Evolutionary conservation across 2,329 filamentous ascomycete genomes (phyloP), one percentile per base, ranked within the genome.

Genomic region (Monilinia vaccinii-corymbosi): DNA sequence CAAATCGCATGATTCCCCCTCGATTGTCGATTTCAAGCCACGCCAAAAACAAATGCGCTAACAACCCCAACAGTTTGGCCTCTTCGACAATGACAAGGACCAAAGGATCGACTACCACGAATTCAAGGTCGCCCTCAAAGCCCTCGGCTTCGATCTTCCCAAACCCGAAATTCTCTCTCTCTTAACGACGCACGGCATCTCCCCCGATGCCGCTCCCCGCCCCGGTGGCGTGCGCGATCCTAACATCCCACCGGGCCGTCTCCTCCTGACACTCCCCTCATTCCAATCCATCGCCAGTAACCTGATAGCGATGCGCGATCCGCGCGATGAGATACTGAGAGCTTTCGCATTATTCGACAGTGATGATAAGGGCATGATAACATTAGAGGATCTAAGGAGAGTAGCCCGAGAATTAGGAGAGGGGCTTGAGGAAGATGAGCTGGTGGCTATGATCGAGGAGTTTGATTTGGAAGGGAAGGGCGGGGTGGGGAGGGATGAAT

Each of bases 11-110:
- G 9, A 44, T 2, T 18, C 42, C 21, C 46, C 21, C 28, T 25
- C 47, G 21, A 50, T 34, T n/a, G 34, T 5, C 18, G 9, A 44
- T 31, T 14, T 31, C 23, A 57, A 16, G n/a, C 55, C 58, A 60
- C 40, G 61, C 13, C 42, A 23, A 57, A 18, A 49, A n/a, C n/a
- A 38, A 44, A 55, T 55, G 51, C 51, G 40, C 34, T 32, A 57
- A 32, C 31, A 3, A 34, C 32, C 36, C 34, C 44, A 42, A 46
- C 66, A 96, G 88, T 97, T 97, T 75, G 86, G 87, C 63, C 85
- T 97, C 66, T 97, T 99, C 80, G 94, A 97, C 74, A 88, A 96
- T 71, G 93, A 97, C 79, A 93, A 95, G 73, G 92, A 97, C 77
- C 83, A 86, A 50, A 86, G 89, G 74, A 90, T 99, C 71, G 93